Percentiles rank a stretch among this genome's conserved stretches.
phyloP scores from a whole-genome alignment of 2,329 filamentous ascomycete genomes.

The Fusarium tricinctum region DNA sequence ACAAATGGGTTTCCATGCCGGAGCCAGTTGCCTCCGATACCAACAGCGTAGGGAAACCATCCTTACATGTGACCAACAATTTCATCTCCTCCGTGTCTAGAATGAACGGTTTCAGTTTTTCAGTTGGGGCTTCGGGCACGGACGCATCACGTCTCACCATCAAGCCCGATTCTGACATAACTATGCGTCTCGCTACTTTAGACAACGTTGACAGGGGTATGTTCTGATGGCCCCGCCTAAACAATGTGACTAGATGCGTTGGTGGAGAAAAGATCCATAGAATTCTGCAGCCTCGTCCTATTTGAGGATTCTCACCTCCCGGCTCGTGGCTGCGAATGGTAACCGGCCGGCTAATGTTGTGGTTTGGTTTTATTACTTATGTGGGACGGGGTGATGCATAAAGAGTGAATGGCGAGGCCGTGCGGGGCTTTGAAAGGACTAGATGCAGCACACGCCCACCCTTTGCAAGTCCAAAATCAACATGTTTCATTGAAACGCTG shows the following conservation, averaged over 20 bases:
- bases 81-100: conserved; percentile 1
- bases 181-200: conserved; percentile 5
- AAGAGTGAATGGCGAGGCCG: conserved; percentile 1
- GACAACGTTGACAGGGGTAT: no score
- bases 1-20: background rate
- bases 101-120: background rate
- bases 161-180: background rate
- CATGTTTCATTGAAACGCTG: conserved; percentile 1
- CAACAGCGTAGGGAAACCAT: background rate
- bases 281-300: background rate
- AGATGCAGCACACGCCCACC: background rate
- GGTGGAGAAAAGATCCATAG: background rate
- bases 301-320: background rate
- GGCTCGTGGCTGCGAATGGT: background rate
- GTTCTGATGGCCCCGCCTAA: no score
- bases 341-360: conserved; percentile 2
- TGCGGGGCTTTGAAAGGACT: conserved; percentile 4
- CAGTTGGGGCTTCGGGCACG: conserved; percentile 5
- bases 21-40: conserved; percentile 2
- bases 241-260: conserved; percentile 1
- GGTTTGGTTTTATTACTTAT: background rate
- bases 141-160: conserved; percentile 1
- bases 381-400: background rate
- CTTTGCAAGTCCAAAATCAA: conserved; percentile 2
- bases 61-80: background rate